These are phyloP conservation scores for Penicillium canariense DNA, from an alignment of 495 filamentous ascomycete species.

Conservation along the genomic window DNA sequence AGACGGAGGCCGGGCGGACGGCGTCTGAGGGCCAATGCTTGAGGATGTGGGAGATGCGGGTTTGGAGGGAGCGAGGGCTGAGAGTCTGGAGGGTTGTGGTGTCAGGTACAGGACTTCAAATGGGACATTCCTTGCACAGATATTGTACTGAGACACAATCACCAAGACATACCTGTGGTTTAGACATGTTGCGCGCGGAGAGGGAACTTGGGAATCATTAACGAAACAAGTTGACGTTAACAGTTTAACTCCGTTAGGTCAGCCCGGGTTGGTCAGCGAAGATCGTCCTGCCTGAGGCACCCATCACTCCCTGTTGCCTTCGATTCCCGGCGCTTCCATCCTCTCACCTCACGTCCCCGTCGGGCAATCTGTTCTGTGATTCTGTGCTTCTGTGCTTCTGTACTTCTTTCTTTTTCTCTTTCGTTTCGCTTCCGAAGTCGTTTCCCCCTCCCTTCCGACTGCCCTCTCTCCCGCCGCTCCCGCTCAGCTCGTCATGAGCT, in stretches of 20 bases:
- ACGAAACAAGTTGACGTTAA: no score
- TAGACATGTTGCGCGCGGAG: slow-evolving; percentile 31
- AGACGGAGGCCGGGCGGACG: slow-evolving; percentile 69
- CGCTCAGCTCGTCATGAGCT: slow-evolving; percentile 62
- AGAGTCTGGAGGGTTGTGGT: slow-evolving; percentile 27
- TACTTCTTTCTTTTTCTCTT: slow-evolving; percentile 15
- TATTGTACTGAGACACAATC: not conserved
- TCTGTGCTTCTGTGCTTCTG: not conserved
- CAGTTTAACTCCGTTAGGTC: no score
- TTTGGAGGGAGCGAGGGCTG: slow-evolving; percentile 54
- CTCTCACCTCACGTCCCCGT: slow-evolving; percentile 21
- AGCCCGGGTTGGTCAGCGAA: not conserved
- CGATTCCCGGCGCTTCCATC: slow-evolving; percentile 21
- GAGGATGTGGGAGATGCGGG: slow-evolving; percentile 55
- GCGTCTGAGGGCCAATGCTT: slow-evolving; percentile 74
- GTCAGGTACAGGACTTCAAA: slow-evolving; percentile 6
- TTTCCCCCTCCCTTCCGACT: slow-evolving; percentile 18
- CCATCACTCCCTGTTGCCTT: slow-evolving; percentile 20
- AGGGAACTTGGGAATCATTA: no score
- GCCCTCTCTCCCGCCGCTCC: slow-evolving; percentile 19
- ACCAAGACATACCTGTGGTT: slow-evolving; percentile 28
- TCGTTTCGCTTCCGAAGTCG: slow-evolving; percentile 16
- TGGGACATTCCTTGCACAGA: not conserved
- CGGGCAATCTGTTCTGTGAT: not conserved
- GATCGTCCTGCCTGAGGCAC: slow-evolving; percentile 18